Conservation (phyloP, 2,329 filamentous ascomycete species). For the Fusarium sp. region DNA sequence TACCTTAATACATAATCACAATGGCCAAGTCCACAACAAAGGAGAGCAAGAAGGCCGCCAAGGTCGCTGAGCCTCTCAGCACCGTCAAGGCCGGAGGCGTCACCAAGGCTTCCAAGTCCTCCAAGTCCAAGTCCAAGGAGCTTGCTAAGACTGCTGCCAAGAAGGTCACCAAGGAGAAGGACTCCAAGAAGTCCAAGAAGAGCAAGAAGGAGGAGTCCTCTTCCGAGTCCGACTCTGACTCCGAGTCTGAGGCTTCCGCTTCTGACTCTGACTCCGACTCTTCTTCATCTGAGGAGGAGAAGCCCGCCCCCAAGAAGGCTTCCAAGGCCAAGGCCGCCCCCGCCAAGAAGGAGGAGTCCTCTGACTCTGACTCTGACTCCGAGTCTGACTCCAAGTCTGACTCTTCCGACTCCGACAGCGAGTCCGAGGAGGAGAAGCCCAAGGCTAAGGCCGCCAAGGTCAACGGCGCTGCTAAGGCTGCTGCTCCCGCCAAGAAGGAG, state of each 20-base stretch:
- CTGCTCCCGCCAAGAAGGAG: constrained; percentile 38
- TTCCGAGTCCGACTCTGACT: constrained; percentile 54
- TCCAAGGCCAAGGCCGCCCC: constrained; percentile 49
- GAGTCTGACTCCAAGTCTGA: constrained; percentile 50
- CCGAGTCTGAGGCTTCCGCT: constrained; percentile 55
- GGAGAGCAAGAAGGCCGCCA: constrained; percentile 63
- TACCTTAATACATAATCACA: constrained; percentile 49
- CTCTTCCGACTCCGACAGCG: constrained; percentile 48
- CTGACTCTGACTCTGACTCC: constrained; percentile 49
- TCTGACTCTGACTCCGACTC: constrained; percentile 50
- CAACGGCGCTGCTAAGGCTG: constrained; percentile 42
- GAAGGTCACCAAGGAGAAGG: constrained; percentile 59
- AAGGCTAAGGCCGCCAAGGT: constrained; percentile 48
- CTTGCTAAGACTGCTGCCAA: constrained; percentile 70
- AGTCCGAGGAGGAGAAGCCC: constrained; percentile 51
- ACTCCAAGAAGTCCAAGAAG: constrained; percentile 65
- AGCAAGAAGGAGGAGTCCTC: constrained; percentile 59
- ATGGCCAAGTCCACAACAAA: constrained; percentile 76
- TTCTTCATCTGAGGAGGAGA: constrained; percentile 51
- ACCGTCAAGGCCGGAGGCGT: constrained; percentile 74
- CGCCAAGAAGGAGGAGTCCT: constrained; percentile 47
- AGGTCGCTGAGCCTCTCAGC: constrained; percentile 62
- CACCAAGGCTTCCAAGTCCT: constrained; percentile 72
- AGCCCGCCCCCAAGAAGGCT: constrained; percentile 53
- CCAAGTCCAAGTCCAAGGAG: constrained; percentile 75